These are phyloP conservation scores for Ciborinia camelliae DNA, from an alignment of 2,329 filamentous ascomycete genomes.

Conservation along the genomic window DNA sequence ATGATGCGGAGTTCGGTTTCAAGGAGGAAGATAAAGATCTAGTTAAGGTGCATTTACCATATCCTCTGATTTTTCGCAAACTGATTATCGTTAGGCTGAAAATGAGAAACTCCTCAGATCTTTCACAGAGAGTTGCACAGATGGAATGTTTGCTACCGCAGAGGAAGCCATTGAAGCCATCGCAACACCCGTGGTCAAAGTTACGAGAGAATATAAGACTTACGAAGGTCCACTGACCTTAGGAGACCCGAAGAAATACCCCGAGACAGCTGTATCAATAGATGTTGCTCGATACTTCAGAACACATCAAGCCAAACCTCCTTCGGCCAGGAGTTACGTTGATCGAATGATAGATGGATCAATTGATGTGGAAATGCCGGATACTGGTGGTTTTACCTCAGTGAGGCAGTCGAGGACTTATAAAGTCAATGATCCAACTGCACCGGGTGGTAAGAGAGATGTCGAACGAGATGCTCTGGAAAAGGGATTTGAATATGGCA, in stretches of 20 bases:
- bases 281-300: constrained; percentile 88
- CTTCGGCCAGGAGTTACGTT: constrained; percentile 75
- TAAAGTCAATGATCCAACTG: constrained; percentile 70
- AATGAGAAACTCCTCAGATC: constrained; percentile 69
- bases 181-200: constrained; percentile 71
- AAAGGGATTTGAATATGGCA: constrained; percentile 92
- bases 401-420: constrained; percentile 81
- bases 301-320: constrained; percentile 71
- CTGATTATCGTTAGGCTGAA: constrained; percentile 45
- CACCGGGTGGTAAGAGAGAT: constrained; percentile 75
- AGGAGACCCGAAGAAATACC: constrained; percentile 69
- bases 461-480: constrained; percentile 79
- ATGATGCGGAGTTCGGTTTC: constrained; percentile 82
- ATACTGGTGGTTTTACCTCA: constrained; percentile 53
- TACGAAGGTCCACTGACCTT: constrained; percentile 79
- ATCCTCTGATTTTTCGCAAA: constrained; percentile 12
- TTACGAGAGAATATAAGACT: constrained; percentile 68
- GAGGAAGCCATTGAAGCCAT: constrained; percentile 81
- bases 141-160: constrained; percentile 77
- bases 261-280: constrained; percentile 70
- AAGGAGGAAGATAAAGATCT: constrained; percentile 83
- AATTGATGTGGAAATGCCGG: constrained; percentile 42
- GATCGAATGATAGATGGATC: constrained; percentile 42
- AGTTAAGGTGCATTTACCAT: constrained; percentile 53
- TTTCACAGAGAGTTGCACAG: constrained; percentile 62